phyloP scores from a whole-genome alignment of 495 filamentous ascomycete species.

The Aspergillus olivimuriae region DNA sequence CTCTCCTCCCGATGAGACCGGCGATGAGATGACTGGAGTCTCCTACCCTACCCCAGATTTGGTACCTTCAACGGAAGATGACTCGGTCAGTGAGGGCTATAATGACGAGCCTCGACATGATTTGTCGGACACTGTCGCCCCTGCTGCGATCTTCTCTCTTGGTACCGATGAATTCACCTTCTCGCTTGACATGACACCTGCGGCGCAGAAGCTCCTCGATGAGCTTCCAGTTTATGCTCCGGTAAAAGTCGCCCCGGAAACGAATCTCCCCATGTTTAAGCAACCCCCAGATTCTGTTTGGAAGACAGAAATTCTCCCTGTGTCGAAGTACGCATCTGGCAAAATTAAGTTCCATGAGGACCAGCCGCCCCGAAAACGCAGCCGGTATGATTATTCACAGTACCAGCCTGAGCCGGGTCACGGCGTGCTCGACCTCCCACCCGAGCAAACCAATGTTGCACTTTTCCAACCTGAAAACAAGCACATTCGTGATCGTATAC shows the following conservation, averaged over 20 bases:
- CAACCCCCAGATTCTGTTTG: constrained; percentile 61
- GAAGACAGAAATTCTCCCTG: constrained; percentile 70
- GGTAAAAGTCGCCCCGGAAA: constrained; percentile 50
- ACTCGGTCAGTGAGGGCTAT: constrained; percentile 43
- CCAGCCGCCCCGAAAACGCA: constrained; percentile 65
- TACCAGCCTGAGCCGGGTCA: constrained; percentile 57
- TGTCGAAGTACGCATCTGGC: constrained; percentile 80
- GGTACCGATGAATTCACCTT: constrained; percentile 78
- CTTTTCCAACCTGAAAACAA: constrained; percentile 89
- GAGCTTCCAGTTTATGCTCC: constrained; percentile 78
- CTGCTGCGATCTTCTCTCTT: constrained; percentile 77
- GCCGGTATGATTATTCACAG: constrained; percentile 68
- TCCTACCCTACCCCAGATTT: constrained; percentile 65
- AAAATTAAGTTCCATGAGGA: constrained; percentile 63
- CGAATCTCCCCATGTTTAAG: constrained; percentile 48
- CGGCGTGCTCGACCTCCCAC: constrained; percentile 46
- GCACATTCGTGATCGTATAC: constrained; percentile 78
- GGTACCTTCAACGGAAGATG: constrained; percentile 56
- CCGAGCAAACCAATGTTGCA: constrained; percentile 72
- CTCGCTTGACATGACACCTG: constrained; percentile 64
- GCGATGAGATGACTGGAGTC: constrained; percentile 25
- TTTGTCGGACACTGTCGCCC: constrained; percentile 35
- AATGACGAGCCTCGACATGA: constrained; percentile 41
- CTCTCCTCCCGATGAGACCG: constrained; percentile 24
- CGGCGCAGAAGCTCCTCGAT: constrained; percentile 73